phyloP scores from a whole-genome alignment of 805 yeast genomes.

The Torulaspora gathmanii region DNA sequence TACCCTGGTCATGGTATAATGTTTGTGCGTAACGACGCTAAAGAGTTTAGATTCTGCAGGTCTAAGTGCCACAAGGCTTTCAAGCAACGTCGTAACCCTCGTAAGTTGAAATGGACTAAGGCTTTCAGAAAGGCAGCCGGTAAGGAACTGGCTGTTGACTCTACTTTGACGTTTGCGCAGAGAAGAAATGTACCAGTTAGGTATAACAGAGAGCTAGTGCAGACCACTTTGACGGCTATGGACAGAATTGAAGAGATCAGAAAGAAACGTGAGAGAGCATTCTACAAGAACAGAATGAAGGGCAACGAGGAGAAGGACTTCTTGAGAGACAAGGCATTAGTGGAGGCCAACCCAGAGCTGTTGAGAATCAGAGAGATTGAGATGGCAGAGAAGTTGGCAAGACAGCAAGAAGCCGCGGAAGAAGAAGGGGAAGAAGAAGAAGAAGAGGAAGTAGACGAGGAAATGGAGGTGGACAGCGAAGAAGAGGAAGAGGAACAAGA shows the following conservation, averaged over 20 bases:
- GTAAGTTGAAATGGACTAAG: slow-evolving; percentile 97
- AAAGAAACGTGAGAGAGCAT: slow-evolving; percentile 93
- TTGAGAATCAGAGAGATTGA: slow-evolving; percentile 92
- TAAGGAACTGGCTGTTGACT: slow-evolving; percentile 95
- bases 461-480: slow-evolving; percentile 45
- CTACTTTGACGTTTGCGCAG: slow-evolving; percentile 92
- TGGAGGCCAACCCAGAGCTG: slow-evolving; percentile 82
- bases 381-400: slow-evolving; percentile 69
- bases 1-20: slow-evolving; percentile 93
- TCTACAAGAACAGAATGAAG: slow-evolving; percentile 99
- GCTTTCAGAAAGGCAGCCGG: slow-evolving; percentile 99
- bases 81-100: slow-evolving; percentile 97
- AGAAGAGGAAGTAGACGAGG: slow-evolving; percentile 44
- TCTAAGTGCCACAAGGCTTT: slow-evolving; percentile 96
- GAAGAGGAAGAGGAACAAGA: slow-evolving; percentile 45
- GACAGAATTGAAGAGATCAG: slow-evolving; percentile 93
- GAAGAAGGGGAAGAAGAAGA: slow-evolving; percentile 43
- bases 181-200: slow-evolving; percentile 98
- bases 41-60: slow-evolving; percentile 95
- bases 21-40: slow-evolving; percentile 97
- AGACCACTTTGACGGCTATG: slow-evolving; percentile 93
- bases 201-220: slow-evolving; percentile 93
- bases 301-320: slow-evolving; percentile 88
- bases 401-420: slow-evolving; percentile 55
- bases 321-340: slow-evolving; percentile 81